phyloP scores from a whole-genome alignment of 345 rosid genomes.

The Ceriops zippeliana region DNA sequence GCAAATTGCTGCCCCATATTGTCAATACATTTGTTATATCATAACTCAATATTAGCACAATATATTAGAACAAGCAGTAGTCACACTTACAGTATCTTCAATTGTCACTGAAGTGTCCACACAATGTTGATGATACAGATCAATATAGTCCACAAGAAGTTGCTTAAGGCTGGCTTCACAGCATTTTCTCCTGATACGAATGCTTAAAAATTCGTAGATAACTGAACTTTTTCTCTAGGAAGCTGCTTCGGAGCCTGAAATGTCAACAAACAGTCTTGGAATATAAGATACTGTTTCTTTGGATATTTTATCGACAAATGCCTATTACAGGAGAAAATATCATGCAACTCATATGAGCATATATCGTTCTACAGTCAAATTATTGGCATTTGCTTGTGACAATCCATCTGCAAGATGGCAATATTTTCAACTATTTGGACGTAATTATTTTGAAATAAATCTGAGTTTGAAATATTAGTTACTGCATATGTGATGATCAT shows the following conservation, averaged over 20 bases:
- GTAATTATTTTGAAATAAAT: too few species aligned
- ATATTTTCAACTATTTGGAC: too few species aligned
- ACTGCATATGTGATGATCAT: too few species aligned
- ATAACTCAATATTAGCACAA: neutral
- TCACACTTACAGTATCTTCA: conserved; percentile 44
- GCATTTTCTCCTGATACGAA: conserved; percentile 22
- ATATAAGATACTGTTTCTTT: too few species aligned
- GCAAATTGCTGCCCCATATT: neutral
- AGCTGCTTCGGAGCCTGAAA: conserved; percentile 50
- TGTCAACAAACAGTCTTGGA: neutral
- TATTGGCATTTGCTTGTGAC: too few species aligned
- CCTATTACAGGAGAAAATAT: too few species aligned
- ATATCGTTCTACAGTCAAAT: too few species aligned
- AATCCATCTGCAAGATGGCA: too few species aligned
- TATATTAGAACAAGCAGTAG: neutral
- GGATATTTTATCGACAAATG: too few species aligned
- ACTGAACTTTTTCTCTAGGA: conserved; percentile 44
- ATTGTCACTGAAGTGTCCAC: conserved; percentile 51
- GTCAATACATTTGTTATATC: neutral
- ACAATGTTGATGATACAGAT: conserved; percentile 54
- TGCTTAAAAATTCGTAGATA: conserved; percentile 53
- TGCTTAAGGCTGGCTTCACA: conserved; percentile 51
- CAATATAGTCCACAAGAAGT: conserved; percentile 48
- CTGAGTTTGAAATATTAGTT: too few species aligned
- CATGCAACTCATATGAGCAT: too few species aligned